phyloP scores from a whole-genome alignment of 2,329 filamentous ascomycete species.

The Claviceps sp. region DNA sequence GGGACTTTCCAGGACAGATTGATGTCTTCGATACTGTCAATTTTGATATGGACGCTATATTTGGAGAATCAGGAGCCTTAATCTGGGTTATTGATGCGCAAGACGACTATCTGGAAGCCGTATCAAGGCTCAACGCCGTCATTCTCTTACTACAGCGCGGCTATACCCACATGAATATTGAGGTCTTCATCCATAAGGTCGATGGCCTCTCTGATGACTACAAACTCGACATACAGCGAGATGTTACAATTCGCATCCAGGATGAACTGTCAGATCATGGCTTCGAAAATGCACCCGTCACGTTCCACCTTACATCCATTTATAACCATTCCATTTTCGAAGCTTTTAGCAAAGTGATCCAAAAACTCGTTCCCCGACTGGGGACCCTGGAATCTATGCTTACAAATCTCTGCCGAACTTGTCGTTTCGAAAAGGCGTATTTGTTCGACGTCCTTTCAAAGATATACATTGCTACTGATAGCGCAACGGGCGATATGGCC shows the following conservation, averaged over 20 bases:
- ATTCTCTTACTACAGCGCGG: conserved; percentile 79
- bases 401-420: conserved; percentile 85
- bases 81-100: conserved; percentile 99
- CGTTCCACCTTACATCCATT: conserved; percentile 92
- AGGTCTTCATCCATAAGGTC: conserved; percentile 98
- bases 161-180: conserved; percentile 90
- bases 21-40: conserved; percentile 76
- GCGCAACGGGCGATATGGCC: conserved; percentile 81
- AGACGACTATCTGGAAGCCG: conserved; percentile 90
- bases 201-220: conserved; percentile 96
- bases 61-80: conserved; percentile 82
- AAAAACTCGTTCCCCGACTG: conserved; percentile 88
- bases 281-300: conserved; percentile 85
- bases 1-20: conserved; percentile 92
- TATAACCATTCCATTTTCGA: conserved; percentile 99
- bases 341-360: conserved; percentile 95
- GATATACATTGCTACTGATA: conserved; percentile 96
- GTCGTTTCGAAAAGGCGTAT: conserved; percentile 94
- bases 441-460: conserved; percentile 96
- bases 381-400: conserved; percentile 87
- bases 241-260: conserved; percentile 91
- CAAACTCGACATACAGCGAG: conserved; percentile 87
- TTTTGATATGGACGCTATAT: conserved; percentile 87
- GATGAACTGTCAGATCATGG: conserved; percentile 90
- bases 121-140: conserved; percentile 73